Base-by-base conservation (phyloP, 2,329 filamentous ascomycete genomes). In the Colletotrichum lupini region DNA sequence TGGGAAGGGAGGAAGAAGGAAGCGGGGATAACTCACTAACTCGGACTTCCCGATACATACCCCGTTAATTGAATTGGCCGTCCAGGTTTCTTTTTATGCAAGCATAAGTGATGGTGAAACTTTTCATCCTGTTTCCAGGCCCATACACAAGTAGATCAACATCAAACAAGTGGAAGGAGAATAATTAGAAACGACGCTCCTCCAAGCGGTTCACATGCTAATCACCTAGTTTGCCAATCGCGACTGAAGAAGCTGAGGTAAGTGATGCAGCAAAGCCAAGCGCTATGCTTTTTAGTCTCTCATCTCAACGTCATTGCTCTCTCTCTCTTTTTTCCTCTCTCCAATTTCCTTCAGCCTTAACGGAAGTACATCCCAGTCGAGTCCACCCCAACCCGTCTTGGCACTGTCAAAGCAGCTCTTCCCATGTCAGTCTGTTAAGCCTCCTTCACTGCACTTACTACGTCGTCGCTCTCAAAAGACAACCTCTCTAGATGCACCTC, bases 281-380 rank as follows among this genome's bases (percentile, higher is more conserved):
- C 46, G 49, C 32, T 9, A 28, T 61, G n/a, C 19, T 65, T 35
- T 69, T 35, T 69, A 72, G 70, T 72, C 59, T 60, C 70, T 69
- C 70, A 72, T 72, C 37, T 69, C 66, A 69, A 72, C 70, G 70
- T 72, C 70, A 72, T 72, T 69, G 70, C 66, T 30, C 28, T 49
- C 11, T 32, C 9, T 35, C 32, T 35, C 9, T 35, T 5, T 35
- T 35, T 35, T 28, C 30, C 35, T 42, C 42, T 42, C 11, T 30
- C 14, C 22, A 28, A 37, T 35, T 64, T 65, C 46, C 28, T 52
- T 57, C 32, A 68, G 68, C 57, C 63, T 68, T 61, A 67, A 42
- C 28, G 16, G 32, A 28, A 22, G 52, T 65, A 65, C 62, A 28
- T 63, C 28, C 14, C 46, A 52, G 12, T 53, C n/a, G 59, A 46